Evolutionary conservation across 2,329 filamentous ascomycete genomes (phyloP).

Genomic region (Onygenales sp.): DNA sequence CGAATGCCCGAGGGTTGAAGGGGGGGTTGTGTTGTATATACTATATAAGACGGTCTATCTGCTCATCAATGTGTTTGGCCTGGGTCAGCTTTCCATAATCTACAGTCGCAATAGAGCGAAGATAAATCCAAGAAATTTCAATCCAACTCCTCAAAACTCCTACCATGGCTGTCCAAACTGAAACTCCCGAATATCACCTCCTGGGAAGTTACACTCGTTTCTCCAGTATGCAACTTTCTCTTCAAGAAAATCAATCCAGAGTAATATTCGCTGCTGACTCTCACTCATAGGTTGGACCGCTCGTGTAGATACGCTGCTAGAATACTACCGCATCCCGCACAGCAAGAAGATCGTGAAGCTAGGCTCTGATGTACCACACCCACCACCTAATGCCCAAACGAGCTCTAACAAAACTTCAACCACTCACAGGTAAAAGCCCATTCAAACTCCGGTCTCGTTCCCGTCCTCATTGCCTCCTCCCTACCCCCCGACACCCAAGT

Average conservation of each 20-base stretch:
- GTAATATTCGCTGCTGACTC: not conserved
- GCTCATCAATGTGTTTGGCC: too few species aligned
- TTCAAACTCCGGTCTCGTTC: slow-evolving; percentile 23
- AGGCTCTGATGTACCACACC: slow-evolving; percentile 14
- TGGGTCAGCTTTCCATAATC: too few species aligned
- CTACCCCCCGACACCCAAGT: slow-evolving; percentile 14
- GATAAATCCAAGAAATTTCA: not conserved
- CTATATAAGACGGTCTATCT: too few species aligned
- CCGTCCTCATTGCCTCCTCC: slow-evolving; percentile 18
- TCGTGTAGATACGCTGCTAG: slow-evolving; percentile 23
- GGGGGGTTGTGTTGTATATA: too few species aligned
- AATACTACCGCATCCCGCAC: slow-evolving; percentile 26
- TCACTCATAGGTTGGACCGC: slow-evolving; percentile 22
- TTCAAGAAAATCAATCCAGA: not conserved
- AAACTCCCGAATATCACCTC: slow-evolving; percentile 18
- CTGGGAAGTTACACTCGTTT: slow-evolving; percentile 24
- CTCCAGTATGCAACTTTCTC: slow-evolving; percentile 18
- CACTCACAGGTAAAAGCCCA: slow-evolving; percentile 14
- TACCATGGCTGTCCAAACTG: not conserved
- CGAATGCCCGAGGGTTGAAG: not conserved
- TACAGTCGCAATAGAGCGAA: too few species aligned
- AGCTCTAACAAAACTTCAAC: not conserved
- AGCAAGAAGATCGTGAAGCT: slow-evolving; percentile 16
- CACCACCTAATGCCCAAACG: not conserved
- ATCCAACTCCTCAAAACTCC: too few species aligned